Evolutionary conservation across 129 eudicot species (phyloP), one percentile per base, ranked within the genome.

Genomic region (Centaurea solstitialis): DNA sequence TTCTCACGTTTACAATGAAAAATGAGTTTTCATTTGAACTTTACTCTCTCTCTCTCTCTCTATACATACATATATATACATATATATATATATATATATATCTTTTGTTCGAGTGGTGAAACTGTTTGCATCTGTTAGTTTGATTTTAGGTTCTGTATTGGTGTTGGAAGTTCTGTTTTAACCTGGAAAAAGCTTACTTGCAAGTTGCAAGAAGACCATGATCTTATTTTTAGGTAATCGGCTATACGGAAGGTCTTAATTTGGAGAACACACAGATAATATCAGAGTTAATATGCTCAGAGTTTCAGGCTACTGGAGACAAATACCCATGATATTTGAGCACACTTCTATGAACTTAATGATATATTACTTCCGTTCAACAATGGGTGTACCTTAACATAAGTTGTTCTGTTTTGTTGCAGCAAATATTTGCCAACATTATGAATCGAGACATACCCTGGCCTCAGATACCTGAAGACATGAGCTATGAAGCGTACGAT

Each of bases 351-450:
- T 45, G 67, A 74, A 47, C 61, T 7, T 74, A 24, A 43, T 47
- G 40, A 12, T 21, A 7, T 23, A 28, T 37, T 68, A 20, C 3
- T 72, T 73, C n/a, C 4, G 18, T 50, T 75, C 22, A 37, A n/a
- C 13, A 40, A 65, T 57, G 70, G 37, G 40, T 71, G 62, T 41
- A 64, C 28, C 50, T 70, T 61, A 77, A 43, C 37, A 72, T 70
- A 45, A 40, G 73, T 75, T 59, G 37, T 80, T 75, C 22, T 79
- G 40, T 20, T 73, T 70, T 85, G 30, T 61, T 91, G 88, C 98
- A 96, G 99, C 90, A 91, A 87, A 89, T 96, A 72, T 96, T 96
- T 85, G 91, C 93, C 83, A 93, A 96, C 80, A 96, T 96, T 72
- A 89, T 96, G 89, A 96, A 96, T 78, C 88, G 91, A 79, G 97